These are phyloP conservation scores for Malassezia equina DNA, from an alignment of 1,284 basidiomycete genomes.

Conservation along the genomic window DNA sequence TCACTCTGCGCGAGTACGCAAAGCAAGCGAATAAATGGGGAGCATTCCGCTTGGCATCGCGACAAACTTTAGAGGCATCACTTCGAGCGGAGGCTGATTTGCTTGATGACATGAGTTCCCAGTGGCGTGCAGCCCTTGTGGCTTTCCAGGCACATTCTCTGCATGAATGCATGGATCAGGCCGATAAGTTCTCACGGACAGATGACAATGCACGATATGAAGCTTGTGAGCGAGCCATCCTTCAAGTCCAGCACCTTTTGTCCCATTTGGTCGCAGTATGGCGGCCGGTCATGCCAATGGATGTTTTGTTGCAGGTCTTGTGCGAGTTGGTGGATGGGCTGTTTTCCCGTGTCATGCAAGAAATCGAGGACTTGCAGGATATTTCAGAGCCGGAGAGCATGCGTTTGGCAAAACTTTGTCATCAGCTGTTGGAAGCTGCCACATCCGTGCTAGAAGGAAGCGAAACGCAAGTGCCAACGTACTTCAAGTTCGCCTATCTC, in stretches of 20 bases:
- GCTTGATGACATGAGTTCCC: conserved; percentile 23
- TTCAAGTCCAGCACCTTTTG: conserved; percentile 60
- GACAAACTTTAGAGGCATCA: not conserved
- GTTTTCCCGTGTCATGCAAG: conserved; percentile 61
- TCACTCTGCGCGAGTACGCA: conserved; percentile 12
- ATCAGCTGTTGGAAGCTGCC: conserved; percentile 57
- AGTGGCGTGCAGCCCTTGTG: conserved; percentile 33
- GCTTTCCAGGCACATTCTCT: conserved; percentile 51
- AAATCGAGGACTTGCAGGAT: conserved; percentile 70
- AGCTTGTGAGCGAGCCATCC: conserved; percentile 64
- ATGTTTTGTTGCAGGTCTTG: conserved; percentile 49
- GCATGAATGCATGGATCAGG: conserved; percentile 55
- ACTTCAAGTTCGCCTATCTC: conserved; percentile 45
- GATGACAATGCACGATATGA: conserved; percentile 66
- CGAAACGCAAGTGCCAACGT: conserved; percentile 62
- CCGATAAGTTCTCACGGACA: conserved; percentile 63
- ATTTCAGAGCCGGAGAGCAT: conserved; percentile 85
- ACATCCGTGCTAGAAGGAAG: conserved; percentile 53
- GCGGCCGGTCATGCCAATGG: conserved; percentile 55
- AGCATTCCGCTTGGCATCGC: not conserved
- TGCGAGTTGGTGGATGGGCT: conserved; percentile 67
- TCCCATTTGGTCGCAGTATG: conserved; percentile 60
- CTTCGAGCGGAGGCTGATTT: conserved; percentile 23
- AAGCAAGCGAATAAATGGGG: conserved; percentile 3
- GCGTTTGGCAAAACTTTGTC: conserved; percentile 68